These are phyloP conservation scores for Porcisia hertigi DNA, from an alignment of 208 protist genomes.

Conservation along the genomic window DNA sequence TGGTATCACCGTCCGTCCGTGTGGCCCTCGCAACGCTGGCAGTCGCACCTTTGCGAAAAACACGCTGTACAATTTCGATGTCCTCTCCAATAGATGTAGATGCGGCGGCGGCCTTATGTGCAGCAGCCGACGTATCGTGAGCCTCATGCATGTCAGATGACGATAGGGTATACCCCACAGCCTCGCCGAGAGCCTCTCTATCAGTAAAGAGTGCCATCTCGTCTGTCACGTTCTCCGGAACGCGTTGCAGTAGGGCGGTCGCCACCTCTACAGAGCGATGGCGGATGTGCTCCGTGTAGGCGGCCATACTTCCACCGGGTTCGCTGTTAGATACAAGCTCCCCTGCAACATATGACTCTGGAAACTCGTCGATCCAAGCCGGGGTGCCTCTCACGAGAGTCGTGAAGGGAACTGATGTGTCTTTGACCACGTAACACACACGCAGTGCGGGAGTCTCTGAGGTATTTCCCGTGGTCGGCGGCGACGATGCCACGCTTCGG, in stretches of 20 bases:
- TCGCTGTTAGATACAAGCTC: background rate
- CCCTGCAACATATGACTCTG: background rate
- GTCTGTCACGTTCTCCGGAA: slow-evolving; percentile 1
- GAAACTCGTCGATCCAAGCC: slow-evolving; percentile 30
- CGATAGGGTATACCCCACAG: slow-evolving; percentile 16
- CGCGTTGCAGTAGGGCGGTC: slow-evolving; percentile 14
- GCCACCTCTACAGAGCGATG: slow-evolving; percentile 20
- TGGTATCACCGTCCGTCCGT: background rate
- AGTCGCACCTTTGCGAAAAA: slow-evolving; percentile 5
- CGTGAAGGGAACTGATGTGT: slow-evolving; percentile 10
- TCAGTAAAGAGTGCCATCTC: background rate
- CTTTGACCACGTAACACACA: slow-evolving; percentile 44
- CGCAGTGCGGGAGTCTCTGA: slow-evolving; percentile 12
- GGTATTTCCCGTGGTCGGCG: background rate
- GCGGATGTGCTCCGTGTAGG: slow-evolving; percentile 22
- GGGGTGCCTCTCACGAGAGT: slow-evolving; percentile 15
- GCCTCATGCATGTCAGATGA: background rate
- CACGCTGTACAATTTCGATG: slow-evolving; percentile 16
- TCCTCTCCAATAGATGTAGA: slow-evolving; percentile 5
- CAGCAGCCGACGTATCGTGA: background rate
- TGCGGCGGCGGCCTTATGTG: background rate
- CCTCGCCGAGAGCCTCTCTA: slow-evolving; percentile 9
- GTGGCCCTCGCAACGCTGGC: background rate
- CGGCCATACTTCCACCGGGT: background rate
- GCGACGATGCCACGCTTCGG: background rate